These are phyloP conservation scores for Pythium oligandrum DNA, from an alignment of 352 stramenopile species.

Conservation along the genomic window DNA sequence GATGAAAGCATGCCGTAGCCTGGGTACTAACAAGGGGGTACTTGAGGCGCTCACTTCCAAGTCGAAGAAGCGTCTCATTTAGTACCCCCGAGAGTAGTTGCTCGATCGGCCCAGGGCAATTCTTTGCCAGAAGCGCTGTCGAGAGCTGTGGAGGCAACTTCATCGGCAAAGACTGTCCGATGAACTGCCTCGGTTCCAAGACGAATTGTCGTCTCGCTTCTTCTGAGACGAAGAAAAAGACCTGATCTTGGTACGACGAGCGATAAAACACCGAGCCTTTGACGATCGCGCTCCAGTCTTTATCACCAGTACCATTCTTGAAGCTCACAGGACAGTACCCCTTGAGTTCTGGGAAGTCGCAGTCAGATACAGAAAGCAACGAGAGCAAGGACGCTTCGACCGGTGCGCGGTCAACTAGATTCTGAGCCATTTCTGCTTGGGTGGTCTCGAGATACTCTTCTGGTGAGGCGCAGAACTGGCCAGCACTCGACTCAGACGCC, in stretches of 20 bases:
- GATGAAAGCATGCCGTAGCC: constrained; percentile 46
- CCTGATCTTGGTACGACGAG: constrained; percentile 46
- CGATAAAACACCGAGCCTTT: constrained; percentile 61
- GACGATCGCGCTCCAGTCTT: constrained; percentile 40
- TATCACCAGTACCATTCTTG: constrained; percentile 22
- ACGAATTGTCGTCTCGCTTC: constrained; percentile 37
- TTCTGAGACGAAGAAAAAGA: constrained; percentile 60
- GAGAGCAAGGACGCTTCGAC: constrained; percentile 62
- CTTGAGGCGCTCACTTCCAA: constrained; percentile 56
- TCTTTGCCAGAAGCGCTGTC: constrained; percentile 26
- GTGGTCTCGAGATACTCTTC: constrained; percentile 33
- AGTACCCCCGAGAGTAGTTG: constrained; percentile 54
- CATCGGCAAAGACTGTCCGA: constrained; percentile 38
- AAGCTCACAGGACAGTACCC: constrained; percentile 77
- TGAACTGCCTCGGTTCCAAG: constrained; percentile 33
- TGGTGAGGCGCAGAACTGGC: constrained; percentile 26
- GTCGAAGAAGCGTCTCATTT: constrained; percentile 50
- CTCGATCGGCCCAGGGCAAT: constrained; percentile 51
- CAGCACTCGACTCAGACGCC: constrained; percentile 25
- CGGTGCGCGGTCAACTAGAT: constrained; percentile 30
- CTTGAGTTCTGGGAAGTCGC: constrained; percentile 66
- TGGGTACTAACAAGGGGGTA: constrained; percentile 33
- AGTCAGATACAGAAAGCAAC: constrained; percentile 53
- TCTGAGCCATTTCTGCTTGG: constrained; percentile 20
- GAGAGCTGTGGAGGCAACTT: constrained; percentile 60